Conservation (phyloP, 768 basidiomycete genomes). For the Boletus fagicola region DNA sequence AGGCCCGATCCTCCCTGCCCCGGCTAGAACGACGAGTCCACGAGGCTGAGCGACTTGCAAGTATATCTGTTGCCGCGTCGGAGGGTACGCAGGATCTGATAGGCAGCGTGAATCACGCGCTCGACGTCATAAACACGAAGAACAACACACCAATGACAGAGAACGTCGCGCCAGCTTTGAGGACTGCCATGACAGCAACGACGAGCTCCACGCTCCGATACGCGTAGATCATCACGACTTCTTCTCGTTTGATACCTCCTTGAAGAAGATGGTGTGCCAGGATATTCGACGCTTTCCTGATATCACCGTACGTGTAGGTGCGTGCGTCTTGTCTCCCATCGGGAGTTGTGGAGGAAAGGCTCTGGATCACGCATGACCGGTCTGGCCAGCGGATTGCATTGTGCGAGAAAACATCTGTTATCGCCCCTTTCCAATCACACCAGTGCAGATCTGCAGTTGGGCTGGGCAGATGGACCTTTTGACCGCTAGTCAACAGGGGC, state of each 20-base stretch:
- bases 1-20: constrained; percentile 78
- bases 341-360: constrained; percentile 42
- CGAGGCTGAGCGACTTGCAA: constrained; percentile 90
- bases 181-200: constrained; percentile 93
- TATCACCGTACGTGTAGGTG: constrained; percentile 74
- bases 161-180: constrained; percentile 95
- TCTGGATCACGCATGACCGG: constrained; percentile 87
- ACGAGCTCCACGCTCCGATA: constrained; percentile 95
- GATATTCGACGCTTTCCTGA: constrained; percentile 83
- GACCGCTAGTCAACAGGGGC: constrained; percentile 70
- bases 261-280: constrained; percentile 87
- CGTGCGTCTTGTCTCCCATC: constrained; percentile 49
- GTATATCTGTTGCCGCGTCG: constrained; percentile 89
- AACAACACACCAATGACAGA: constrained; percentile 83
- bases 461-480: constrained; percentile 71
- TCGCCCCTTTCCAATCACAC: constrained; percentile 97
- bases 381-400: constrained; percentile 83
- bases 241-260: constrained; percentile 84
- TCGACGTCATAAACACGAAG: neutral
- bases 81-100: constrained; percentile 93
- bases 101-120: neutral
- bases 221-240: constrained; percentile 98
- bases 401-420: constrained; percentile 88
- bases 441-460: constrained; percentile 89
- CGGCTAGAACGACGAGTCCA: constrained; percentile 85